phyloP scores from a whole-genome alignment of 169 alveolate species.

The Cryptosporidium ubiquitum region DNA sequence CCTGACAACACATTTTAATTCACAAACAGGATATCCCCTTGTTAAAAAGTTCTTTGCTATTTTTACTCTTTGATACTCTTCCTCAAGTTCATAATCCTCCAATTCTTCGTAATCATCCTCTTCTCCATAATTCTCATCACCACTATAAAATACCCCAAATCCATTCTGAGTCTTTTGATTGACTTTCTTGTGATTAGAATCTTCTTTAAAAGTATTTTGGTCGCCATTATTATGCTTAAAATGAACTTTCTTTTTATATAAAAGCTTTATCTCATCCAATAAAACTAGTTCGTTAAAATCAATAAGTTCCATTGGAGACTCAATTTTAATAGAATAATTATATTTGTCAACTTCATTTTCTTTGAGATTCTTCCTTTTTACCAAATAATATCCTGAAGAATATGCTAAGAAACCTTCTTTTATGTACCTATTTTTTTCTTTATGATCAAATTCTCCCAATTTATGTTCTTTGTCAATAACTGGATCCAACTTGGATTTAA shows the following conservation, averaged over 20 bases:
- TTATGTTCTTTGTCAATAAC: not conserved
- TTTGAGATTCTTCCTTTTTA: not conserved
- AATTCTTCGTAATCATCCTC: not conserved
- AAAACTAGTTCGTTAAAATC: constrained; percentile 22
- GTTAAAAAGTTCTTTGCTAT: not conserved
- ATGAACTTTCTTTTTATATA: not conserved
- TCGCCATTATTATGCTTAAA: not conserved
- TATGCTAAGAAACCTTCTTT: not conserved
- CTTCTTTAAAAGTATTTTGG: not conserved
- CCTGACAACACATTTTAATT: constrained; percentile 9
- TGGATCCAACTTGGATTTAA: not conserved
- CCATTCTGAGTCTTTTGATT: not conserved
- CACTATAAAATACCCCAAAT: not conserved
- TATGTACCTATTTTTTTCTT: not conserved
- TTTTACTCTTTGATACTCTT: not conserved
- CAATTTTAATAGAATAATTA: constrained; percentile 12
- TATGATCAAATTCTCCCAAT: not conserved
- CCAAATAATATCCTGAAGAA: constrained; percentile 24
- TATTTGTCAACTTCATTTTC: too few species aligned
- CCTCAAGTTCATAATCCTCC: not conserved
- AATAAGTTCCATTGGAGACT: constrained; percentile 33
- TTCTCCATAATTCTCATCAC: not conserved
- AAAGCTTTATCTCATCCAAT: not conserved
- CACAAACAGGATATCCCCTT: constrained; percentile 59
- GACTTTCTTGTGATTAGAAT: not conserved